A percentile compares a stretch with the other conserved stretches of the same genome.
Conservation (phyloP, 805 yeast species). For the Hanseniaspora singularis region DNA sequence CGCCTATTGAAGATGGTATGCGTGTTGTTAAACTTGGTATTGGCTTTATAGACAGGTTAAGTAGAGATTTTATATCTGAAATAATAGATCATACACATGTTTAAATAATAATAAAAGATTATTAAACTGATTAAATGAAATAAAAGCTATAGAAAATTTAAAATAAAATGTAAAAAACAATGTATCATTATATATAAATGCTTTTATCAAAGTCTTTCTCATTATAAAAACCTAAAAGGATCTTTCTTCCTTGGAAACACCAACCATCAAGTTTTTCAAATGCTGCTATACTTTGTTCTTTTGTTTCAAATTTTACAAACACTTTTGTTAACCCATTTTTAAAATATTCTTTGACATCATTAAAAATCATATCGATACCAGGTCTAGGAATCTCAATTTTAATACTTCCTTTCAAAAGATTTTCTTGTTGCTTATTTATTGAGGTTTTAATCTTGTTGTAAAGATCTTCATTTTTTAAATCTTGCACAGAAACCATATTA, state of each 20-base stretch:
- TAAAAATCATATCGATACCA: slow-evolving; percentile 30
- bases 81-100: slow-evolving; percentile 28
- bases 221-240: slow-evolving; percentile 11
- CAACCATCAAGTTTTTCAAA: slow-evolving; percentile 50
- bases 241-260: slow-evolving; percentile 47
- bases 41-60: slow-evolving; percentile 66
- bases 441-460: slow-evolving; percentile 42
- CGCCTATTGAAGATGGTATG: slow-evolving; percentile 49
- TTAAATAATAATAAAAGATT: no score
- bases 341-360: slow-evolving; percentile 23
- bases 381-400: slow-evolving; percentile 54
- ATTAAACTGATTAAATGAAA: no score
- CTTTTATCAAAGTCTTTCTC: slow-evolving; percentile 11
- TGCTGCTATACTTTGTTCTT: slow-evolving; percentile 44
- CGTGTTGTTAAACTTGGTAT: slow-evolving; percentile 68
- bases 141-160: no score
- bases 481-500: slow-evolving; percentile 55
- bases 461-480: slow-evolving; percentile 40
- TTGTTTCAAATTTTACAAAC: slow-evolving; percentile 49
- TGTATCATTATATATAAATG: slow-evolving; percentile 10
- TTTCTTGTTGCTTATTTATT: slow-evolving; percentile 32
- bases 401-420: slow-evolving; percentile 36
- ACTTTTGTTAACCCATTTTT: slow-evolving; percentile 60
- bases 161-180: neutral
- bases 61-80: slow-evolving; percentile 43